Percentiles rank a stretch among this genome's conserved stretches.
Conservation (phyloP, 2,329 filamentous ascomycete species). For the Chaetothyriales sp. region DNA sequence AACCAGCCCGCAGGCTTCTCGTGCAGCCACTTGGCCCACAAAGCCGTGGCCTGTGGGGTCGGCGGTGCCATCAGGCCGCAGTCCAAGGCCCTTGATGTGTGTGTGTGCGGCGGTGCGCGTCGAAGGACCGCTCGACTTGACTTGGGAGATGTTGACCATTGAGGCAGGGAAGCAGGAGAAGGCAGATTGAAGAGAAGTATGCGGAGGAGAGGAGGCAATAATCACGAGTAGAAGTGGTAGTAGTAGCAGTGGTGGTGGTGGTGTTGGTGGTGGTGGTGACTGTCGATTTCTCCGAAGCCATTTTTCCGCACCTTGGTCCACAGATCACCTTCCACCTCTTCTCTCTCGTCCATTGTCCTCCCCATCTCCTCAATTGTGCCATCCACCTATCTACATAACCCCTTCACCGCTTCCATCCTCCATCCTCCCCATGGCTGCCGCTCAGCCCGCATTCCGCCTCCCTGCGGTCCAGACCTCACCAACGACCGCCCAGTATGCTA, state of each 20-base stretch:
- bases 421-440: not conserved
- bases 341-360: not conserved
- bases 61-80: conserved; percentile 72
- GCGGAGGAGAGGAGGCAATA: conserved; percentile 2
- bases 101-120: conserved; percentile 93
- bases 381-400: not conserved
- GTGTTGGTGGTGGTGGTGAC: too few relatives aligned
- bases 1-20: conserved; percentile 91
- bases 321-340: not conserved
- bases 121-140: conserved; percentile 86
- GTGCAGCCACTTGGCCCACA: conserved; percentile 70
- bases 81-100: conserved; percentile 87
- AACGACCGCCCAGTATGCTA: conserved; percentile 12
- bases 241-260: too few relatives aligned
- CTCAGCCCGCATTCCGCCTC: conserved; percentile 1
- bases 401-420: not conserved
- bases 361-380: not conserved
- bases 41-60: conserved; percentile 71
- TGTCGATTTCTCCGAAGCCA: too few relatives aligned
- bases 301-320: not conserved
- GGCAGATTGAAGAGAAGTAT: conserved; percentile 1
- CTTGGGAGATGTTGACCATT: conserved; percentile 86
- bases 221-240: conserved; percentile 3
- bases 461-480: conserved; percentile 12
- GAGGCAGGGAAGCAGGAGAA: conserved; percentile 14